Evolutionary conservation across 1,139 yeast genomes (phyloP).

Genomic region (Nakaseomyces sp.): DNA sequence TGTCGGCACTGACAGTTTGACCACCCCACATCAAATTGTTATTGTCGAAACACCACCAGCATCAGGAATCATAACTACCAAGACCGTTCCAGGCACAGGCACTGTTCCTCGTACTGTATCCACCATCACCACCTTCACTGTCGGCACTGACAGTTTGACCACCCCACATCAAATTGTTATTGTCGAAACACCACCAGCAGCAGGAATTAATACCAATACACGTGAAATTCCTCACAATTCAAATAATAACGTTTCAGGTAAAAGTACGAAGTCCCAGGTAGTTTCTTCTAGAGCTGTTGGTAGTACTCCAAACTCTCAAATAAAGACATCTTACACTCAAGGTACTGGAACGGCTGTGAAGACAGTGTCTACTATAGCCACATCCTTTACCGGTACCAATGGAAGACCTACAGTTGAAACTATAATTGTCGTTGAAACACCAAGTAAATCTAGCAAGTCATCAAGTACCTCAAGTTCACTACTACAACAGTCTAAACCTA

Average conservation of each 20-base stretch:
- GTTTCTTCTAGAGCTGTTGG: not conserved
- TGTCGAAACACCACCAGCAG: not conserved
- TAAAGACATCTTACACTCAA: not conserved
- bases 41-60: not conserved
- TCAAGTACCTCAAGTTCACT: not conserved
- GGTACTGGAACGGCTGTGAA: not conserved
- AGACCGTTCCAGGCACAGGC: not conserved
- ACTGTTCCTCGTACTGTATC: not conserved
- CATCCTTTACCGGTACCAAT: not conserved
- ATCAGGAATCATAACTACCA: no score
- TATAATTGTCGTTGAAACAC: not conserved
- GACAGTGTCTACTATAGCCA: not conserved
- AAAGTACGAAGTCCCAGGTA: no score
- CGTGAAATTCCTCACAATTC: no score
- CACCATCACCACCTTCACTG: not conserved
- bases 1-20: not conserved
- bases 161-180: not conserved
- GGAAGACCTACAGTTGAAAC: not conserved
- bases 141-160: not conserved
- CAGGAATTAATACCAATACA: no score
- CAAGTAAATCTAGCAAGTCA: not conserved
- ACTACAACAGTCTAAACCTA: not conserved
- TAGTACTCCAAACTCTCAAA: not conserved
- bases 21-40: not conserved
- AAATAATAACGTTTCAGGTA: no score